Evolutionary conservation across 805 yeast species (phyloP), one percentile per base, ranked within the genome.

Genomic region (Cyberlindnera meyerae): DNA sequence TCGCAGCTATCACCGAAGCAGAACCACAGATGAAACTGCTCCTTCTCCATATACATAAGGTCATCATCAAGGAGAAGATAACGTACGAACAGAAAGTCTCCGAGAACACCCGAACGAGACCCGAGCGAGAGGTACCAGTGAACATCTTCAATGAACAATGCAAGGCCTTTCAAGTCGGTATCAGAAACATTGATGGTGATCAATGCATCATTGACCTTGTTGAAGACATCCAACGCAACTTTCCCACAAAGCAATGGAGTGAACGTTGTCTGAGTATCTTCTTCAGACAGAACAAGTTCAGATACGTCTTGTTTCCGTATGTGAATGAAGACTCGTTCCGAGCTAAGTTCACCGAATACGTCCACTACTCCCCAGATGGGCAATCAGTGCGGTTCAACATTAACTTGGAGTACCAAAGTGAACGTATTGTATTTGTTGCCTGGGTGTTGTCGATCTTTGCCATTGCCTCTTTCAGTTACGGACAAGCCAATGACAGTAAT

Each of bases 11-110:
- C 22, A 41, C 43, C 2, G 45, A 41, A 22, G 26, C 43, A 4
- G 48, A 44, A 17, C 43, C 45, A 7, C 42, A 36, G 29, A 38
- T 41, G 42, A 40, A 39, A 21, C 24, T 39, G 18, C 30, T 44
- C 3, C 24, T 39, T 4, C 48, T 36, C 16, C 42, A 44, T 15
- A 36, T 44, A 20, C 42, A 41, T 27, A 32, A 16, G 26, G 44
- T 38, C 9, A 38, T 44, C 8, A 34, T 41, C 36, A 29, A 25
- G 24, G 48, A 38, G 30, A 42, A 42, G 27, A 5, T 22, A 12
- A 18, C 25, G 4, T 37, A 37, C 21, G 45, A 41, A 22, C 20
- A 16, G 17, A 18, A 15, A 11, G 34, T 31, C 14, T 8, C 18
- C 4, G 39, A 27, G 11, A 15, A 21, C 8, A 16, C 26, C 3